phyloP scores from a whole-genome alignment of 768 basidiomycete genomes.

The Xanthoconium stramineum region DNA sequence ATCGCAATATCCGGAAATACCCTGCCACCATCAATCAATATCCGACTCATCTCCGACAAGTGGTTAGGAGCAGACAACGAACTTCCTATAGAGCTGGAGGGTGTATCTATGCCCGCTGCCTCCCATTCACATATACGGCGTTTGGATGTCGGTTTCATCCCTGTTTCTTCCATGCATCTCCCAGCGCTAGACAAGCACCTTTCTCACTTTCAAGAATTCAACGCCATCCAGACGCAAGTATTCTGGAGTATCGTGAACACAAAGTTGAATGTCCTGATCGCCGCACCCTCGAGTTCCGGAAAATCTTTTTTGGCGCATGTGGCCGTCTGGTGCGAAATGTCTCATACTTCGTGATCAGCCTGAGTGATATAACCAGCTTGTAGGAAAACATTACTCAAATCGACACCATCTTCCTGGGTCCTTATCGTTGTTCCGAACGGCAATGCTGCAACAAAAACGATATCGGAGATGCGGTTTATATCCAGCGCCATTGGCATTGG shows the following conservation, averaged over 20 bases:
- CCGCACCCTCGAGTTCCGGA: conserved; percentile 77
- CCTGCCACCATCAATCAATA: conserved; percentile 61
- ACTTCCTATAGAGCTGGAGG: conserved; percentile 56
- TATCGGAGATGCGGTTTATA: conserved; percentile 48
- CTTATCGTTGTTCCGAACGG: conserved; percentile 63
- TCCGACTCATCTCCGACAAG: conserved; percentile 82
- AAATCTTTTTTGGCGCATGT: conserved; percentile 74
- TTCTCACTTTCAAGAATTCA: conserved; percentile 54
- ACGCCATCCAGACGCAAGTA: conserved; percentile 84
- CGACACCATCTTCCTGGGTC: conserved; percentile 47
- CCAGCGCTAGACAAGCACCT: conserved; percentile 44
- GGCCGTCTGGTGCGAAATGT: conserved; percentile 61
- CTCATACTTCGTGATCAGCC: neutral
- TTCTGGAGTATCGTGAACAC: conserved; percentile 82
- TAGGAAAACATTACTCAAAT: conserved; percentile 55
- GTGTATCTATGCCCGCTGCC: conserved; percentile 69
- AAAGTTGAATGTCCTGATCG: conserved; percentile 62
- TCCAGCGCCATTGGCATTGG: conserved; percentile 38
- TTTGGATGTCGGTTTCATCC: conserved; percentile 73
- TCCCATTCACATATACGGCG: conserved; percentile 58
- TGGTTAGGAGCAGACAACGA: conserved; percentile 93
- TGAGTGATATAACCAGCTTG: conserved; percentile 11
- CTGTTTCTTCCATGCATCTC: conserved; percentile 48
- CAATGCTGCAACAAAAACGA: conserved; percentile 52
- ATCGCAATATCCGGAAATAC: conserved; percentile 64